Base-by-base conservation (phyloP, 441 rosid genomes). In the Metrosideros polymorpha region DNA sequence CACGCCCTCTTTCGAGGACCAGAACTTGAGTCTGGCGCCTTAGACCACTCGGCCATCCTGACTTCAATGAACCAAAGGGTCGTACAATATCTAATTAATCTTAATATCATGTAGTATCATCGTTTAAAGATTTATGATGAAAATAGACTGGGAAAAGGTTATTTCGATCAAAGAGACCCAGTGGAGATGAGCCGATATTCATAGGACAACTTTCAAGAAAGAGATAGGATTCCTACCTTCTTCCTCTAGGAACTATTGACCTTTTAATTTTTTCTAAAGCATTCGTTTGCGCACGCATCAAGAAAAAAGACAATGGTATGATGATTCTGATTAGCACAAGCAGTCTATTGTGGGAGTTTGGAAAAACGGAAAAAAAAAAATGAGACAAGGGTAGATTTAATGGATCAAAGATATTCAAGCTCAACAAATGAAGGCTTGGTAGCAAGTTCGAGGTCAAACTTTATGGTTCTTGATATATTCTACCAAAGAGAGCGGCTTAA, bases 21-120 rank as follows among this genome's bases (percentile, higher is more conserved):
- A 95, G 95, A 96, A 95, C 96, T 96, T 94, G 97, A 97, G 98
- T 94, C 97, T 94, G 95, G 95, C 96, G 96, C 96, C 98, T 96
- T 94, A 93, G 95, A 95, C 96, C 95, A 92, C 97, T 94, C 96
- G 96, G 95, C 98, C 98, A 94, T 92, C 98, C 98, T 95, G 94
- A 94, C 96, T 6, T 56, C 6, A 27, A 10, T 12, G 61, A 9
- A 1, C 3, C 7, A 6, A 6, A 0, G 1, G 9, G 25, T 0
- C 4, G 5, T 54, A 24, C 27, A 4, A 15, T 22, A 22, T 22
- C 3, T 63, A 9, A 32, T 18, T 18, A 32, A 9, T 18, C 7
- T 13, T 2, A 12, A 63, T 32, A 22, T 22, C 27, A 22, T 22
- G 27, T 24, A 6, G 18, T 49, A 49, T 49, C 51, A 49, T 10